These are phyloP conservation scores for Sanghuangporus sanghuang DNA, from an alignment of 1,284 basidiomycete genomes.

Conservation along the genomic window DNA sequence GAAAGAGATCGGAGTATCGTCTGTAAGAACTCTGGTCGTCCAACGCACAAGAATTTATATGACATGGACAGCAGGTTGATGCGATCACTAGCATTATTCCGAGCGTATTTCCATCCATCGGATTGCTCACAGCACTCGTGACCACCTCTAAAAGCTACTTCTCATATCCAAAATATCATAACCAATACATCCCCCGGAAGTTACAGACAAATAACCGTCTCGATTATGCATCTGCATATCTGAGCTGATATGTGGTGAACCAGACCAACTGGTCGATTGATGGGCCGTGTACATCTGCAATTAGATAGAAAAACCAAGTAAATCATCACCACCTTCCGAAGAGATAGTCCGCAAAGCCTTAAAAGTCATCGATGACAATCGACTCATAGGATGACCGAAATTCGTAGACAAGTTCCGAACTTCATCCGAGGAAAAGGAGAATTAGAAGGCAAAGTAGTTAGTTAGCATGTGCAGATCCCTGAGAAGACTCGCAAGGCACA, in stretches of 20 bases:
- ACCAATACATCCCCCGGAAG: too few relatives aligned
- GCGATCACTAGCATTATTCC: background rate
- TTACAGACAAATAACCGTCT: too few relatives aligned
- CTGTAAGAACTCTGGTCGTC: background rate
- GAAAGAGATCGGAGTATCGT: background rate
- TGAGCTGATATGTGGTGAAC: too few relatives aligned
- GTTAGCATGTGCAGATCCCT: background rate
- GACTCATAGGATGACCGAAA: background rate
- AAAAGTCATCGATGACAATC: background rate
- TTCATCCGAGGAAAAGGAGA: background rate
- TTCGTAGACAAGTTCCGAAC: background rate
- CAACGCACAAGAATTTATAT: background rate
- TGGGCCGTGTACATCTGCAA: too few relatives aligned
- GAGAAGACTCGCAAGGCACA: too few relatives aligned
- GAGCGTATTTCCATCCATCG: background rate
- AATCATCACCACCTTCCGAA: too few relatives aligned
- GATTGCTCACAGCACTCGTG: background rate
- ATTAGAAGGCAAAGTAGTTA: background rate
- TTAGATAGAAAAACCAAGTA: too few relatives aligned
- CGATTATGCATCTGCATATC: too few relatives aligned
- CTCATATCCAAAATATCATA: too few relatives aligned
- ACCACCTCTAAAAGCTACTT: background rate
- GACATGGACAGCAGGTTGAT: constrained; percentile 66
- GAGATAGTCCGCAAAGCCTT: too few relatives aligned
- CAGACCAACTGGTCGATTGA: too few relatives aligned